Evolutionary conservation across 1,284 basidiomycete species (phyloP).

Genomic region (Ustilago bromivora): DNA sequence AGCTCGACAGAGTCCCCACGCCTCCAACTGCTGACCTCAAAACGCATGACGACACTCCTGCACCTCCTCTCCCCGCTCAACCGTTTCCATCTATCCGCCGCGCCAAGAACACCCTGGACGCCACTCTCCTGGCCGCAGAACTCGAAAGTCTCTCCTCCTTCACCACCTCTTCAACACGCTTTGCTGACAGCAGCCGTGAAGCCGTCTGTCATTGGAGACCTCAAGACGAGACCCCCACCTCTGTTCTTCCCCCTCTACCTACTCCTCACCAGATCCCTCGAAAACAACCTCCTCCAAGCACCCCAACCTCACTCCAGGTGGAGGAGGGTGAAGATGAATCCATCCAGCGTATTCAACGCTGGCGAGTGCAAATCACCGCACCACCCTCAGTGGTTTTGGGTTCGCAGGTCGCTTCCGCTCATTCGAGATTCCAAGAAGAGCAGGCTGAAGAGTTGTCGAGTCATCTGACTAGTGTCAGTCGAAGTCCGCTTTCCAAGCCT

Average conservation of each 20-base stretch:
- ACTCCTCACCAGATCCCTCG: neutral
- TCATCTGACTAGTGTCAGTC: conserved; percentile 36
- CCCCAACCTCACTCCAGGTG: conserved; percentile 1
- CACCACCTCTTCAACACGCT: conserved; percentile 1
- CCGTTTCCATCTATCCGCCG: conserved; percentile 12
- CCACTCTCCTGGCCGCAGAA: conserved; percentile 20
- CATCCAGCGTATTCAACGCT: conserved; percentile 26
- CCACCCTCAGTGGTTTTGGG: conserved; percentile 8
- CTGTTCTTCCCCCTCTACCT: neutral
- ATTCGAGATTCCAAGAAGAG: conserved; percentile 1
- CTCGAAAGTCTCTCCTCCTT: conserved; percentile 23
- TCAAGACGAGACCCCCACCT: neutral
- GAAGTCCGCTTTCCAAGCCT: conserved; percentile 31
- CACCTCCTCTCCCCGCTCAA: neutral
- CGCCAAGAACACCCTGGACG: conserved; percentile 6
- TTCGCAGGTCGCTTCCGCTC: conserved; percentile 20
- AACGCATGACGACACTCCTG: conserved; percentile 13
- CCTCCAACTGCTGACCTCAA: neutral
- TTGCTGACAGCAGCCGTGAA: conserved; percentile 15
- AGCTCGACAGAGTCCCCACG: too few species aligned
- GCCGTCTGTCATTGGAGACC: conserved; percentile 24
- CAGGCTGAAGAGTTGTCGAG: conserved; percentile 9
- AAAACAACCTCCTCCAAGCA: neutral
- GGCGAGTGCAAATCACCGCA: conserved; percentile 25
- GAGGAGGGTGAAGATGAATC: conserved; percentile 19